Percentiles rank a stretch among this genome's conserved stretches.
phyloP scores from a whole-genome alignment of 352 stramenopile genomes.

The Phytophthora sp. region DNA sequence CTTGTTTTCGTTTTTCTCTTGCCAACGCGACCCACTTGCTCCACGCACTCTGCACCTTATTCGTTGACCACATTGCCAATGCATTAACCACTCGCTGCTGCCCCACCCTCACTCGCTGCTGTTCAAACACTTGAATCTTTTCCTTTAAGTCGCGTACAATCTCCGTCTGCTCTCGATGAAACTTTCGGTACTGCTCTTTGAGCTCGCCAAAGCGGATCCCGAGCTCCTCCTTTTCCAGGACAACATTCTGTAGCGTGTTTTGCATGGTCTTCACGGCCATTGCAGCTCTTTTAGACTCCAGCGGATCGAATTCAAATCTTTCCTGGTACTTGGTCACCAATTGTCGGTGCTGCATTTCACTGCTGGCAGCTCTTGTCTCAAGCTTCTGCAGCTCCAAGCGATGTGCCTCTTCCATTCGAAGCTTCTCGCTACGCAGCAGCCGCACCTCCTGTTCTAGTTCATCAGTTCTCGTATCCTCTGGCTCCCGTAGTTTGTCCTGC shows the following conservation, averaged over 20 bases:
- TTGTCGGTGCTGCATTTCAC: constrained; percentile 41
- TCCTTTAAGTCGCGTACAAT: constrained; percentile 26
- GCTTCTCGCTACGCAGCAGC: constrained; percentile 59
- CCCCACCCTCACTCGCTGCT: not conserved
- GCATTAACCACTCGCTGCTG: constrained; percentile 36
- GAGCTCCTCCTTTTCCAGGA: constrained; percentile 78
- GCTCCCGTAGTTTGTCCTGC: constrained; percentile 10
- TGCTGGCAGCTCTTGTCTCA: constrained; percentile 30
- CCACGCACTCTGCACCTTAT: constrained; percentile 44
- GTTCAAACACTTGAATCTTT: constrained; percentile 22
- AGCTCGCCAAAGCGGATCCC: constrained; percentile 44
- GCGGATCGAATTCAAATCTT: constrained; percentile 57
- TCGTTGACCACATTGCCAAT: constrained; percentile 35
- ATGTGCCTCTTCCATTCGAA: constrained; percentile 42
- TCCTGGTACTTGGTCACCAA: constrained; percentile 61
- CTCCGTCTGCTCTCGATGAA: constrained; percentile 37
- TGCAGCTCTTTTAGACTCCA: constrained; percentile 54
- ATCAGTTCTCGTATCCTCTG: constrained; percentile 22
- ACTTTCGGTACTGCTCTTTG: constrained; percentile 35
- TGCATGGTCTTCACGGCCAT: constrained; percentile 59
- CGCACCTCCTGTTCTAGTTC: constrained; percentile 51
- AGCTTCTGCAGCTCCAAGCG: constrained; percentile 44
- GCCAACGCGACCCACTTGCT: constrained; percentile 35
- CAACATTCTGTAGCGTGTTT: constrained; percentile 57
- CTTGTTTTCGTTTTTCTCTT: constrained; percentile 5